Conservation (phyloP, 495 filamentous ascomycete species). For the Podospora pseudopauciseta region DNA sequence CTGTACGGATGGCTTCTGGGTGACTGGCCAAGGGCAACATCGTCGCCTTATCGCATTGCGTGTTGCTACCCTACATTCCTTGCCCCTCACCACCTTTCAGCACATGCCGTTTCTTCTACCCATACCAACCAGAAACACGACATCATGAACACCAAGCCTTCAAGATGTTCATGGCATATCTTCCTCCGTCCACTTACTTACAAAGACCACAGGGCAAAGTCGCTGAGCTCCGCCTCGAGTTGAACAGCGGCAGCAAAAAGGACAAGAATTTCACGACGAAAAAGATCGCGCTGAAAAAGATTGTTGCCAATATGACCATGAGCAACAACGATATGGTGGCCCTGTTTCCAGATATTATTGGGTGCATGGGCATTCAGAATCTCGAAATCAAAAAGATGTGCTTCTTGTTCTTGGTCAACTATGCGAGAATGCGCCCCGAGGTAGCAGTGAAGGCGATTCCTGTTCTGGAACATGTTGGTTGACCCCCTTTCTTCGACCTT, state of each 20-base stretch:
- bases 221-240: conserved; percentile 90
- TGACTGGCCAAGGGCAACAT: neutral
- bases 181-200: conserved; percentile 42
- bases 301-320: conserved; percentile 99
- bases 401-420: conserved; percentile 96
- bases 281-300: conserved; percentile 99
- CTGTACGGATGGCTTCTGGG: neutral
- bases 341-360: conserved; percentile 91
- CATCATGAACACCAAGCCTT: conserved; percentile 28
- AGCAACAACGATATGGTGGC: conserved; percentile 99
- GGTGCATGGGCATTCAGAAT: conserved; percentile 88
- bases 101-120: conserved; percentile 13
- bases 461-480: conserved; percentile 71
- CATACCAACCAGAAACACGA: conserved; percentile 6
- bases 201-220: conserved; percentile 84
- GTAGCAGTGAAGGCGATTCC: conserved; percentile 91
- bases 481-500: neutral
- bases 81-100: conserved; percentile 4
- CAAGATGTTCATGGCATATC: conserved; percentile 50
- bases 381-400: conserved; percentile 99
- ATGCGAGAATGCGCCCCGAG: conserved; percentile 90
- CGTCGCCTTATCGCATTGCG: neutral
- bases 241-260: conserved; percentile 92
- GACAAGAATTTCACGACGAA: conserved; percentile 97
- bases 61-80: neutral